Percentiles rank a stretch among this genome's conserved stretches.
phyloP scores from a whole-genome alignment of 495 filamentous ascomycete genomes.

The Aspergillus coremiiformis region DNA sequence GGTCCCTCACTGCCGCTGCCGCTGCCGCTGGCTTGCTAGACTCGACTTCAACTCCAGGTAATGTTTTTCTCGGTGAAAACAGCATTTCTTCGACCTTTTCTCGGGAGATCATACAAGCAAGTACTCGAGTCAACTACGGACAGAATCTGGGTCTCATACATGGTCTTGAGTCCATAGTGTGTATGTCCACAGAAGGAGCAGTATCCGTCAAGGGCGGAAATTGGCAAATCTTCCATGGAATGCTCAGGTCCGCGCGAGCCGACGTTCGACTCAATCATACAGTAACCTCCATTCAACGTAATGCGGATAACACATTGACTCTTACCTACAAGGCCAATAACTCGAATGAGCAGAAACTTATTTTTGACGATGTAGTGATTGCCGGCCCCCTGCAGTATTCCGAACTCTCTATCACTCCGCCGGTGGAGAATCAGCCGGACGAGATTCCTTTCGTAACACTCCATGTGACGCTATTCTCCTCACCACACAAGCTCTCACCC shows the following conservation, averaged over 20 bases:
- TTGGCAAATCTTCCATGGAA: slow-evolving; percentile 86
- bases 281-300: slow-evolving; percentile 52
- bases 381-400: slow-evolving; percentile 71
- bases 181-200: slow-evolving; percentile 84
- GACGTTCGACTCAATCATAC: slow-evolving; percentile 59
- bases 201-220: slow-evolving; percentile 79
- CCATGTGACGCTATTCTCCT: slow-evolving; percentile 84
- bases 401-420: slow-evolving; percentile 49
- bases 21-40: slow-evolving; percentile 57
- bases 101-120: slow-evolving; percentile 83
- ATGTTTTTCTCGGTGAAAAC: slow-evolving; percentile 62
- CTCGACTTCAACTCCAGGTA: slow-evolving; percentile 61
- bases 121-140: slow-evolving; percentile 91
- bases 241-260: slow-evolving; percentile 59
- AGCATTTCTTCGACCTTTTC: slow-evolving; percentile 59
- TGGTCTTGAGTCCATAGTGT: slow-evolving; percentile 86
- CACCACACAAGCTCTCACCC: slow-evolving; percentile 59
- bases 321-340: slow-evolving; percentile 37
- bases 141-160: slow-evolving; percentile 82
- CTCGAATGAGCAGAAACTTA: slow-evolving; percentile 19
- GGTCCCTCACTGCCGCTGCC: slow-evolving; percentile 59
- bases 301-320: slow-evolving; percentile 41
- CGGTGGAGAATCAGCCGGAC: slow-evolving; percentile 51
- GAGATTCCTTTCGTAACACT: slow-evolving; percentile 73
- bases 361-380: slow-evolving; percentile 75